phyloP scores from a whole-genome alignment of 768 basidiomycete species.

The Arthromyces matolae region DNA sequence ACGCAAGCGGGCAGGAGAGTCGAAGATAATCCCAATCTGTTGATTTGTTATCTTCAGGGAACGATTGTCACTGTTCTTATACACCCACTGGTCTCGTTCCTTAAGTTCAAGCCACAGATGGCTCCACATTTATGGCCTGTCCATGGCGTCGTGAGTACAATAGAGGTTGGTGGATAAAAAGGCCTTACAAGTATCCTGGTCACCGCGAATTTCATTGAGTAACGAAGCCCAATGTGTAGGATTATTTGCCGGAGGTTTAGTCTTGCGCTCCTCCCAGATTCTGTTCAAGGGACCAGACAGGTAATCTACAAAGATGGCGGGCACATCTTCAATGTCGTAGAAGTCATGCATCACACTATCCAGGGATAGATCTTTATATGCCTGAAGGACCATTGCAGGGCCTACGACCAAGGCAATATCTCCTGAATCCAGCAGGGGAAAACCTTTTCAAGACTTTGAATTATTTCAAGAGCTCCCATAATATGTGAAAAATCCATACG shows the following conservation, averaged over 20 bases:
- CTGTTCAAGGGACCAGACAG: slow-evolving; percentile 12
- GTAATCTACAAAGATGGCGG: slow-evolving; percentile 8
- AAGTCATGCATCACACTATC: not conserved
- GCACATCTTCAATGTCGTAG: not conserved
- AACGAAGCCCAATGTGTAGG: slow-evolving; percentile 18
- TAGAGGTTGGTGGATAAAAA: not conserved
- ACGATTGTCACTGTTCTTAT: not conserved
- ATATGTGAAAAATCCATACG: slow-evolving; percentile 1
- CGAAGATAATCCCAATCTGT: slow-evolving; percentile 18
- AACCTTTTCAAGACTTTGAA: not conserved
- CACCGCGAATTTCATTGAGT: slow-evolving; percentile 10
- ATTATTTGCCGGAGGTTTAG: slow-evolving; percentile 15
- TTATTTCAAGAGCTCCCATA: not conserved
- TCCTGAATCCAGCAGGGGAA: not conserved
- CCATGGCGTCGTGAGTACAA: not conserved
- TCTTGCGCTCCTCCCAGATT: slow-evolving; percentile 19
- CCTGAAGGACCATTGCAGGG: slow-evolving; percentile 11
- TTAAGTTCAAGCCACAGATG: slow-evolving; percentile 14
- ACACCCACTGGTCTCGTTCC: slow-evolving; percentile 18
- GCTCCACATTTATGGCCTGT: slow-evolving; percentile 17
- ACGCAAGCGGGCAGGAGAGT: slow-evolving; percentile 1
- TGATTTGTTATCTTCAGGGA: not conserved
- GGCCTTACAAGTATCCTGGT: slow-evolving; percentile 16
- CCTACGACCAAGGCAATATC: slow-evolving; percentile 6
- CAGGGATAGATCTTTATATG: slow-evolving; percentile 4